phyloP scores from a whole-genome alignment of 306 rosid species.

The Sechiopsis laciniata region DNA sequence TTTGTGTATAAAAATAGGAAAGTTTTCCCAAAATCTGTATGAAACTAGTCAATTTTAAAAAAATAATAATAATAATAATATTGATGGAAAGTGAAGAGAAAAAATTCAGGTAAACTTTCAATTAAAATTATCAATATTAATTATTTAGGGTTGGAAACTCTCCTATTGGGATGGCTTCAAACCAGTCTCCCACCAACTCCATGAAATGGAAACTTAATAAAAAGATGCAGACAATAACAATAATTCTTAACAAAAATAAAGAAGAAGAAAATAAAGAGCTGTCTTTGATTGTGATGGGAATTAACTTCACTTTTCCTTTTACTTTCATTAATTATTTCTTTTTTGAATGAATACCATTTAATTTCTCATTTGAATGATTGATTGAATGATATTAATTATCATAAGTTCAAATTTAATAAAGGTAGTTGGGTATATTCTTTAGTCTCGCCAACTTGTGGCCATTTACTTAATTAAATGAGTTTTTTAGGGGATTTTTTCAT shows the following conservation, averaged over 20 bases:
- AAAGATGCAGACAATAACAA: background rate
- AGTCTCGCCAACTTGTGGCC: too few species aligned
- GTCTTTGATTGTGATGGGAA: background rate
- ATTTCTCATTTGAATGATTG: too few species aligned
- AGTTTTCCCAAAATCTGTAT: background rate
- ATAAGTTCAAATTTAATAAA: too few species aligned
- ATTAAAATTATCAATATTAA: background rate
- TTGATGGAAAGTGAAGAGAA: background rate
- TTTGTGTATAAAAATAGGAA: background rate
- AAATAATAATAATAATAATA: too few species aligned
- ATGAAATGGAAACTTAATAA: background rate
- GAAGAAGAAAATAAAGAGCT: background rate
- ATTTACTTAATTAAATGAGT: too few species aligned
- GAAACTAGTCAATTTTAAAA: background rate
- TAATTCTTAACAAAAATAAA: background rate
- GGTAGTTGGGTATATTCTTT: too few species aligned
- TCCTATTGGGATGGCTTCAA: background rate
- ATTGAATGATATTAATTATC: too few species aligned
- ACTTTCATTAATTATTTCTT: too few species aligned
- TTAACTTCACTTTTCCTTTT: background rate
- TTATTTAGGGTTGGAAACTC: background rate
- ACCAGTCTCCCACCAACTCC: background rate
- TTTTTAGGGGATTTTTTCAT: too few species aligned
- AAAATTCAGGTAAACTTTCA: too few species aligned
- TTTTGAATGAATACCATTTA: background rate